Conservation (phyloP, 805 yeast genomes). For the Nakazawaea sp. region DNA sequence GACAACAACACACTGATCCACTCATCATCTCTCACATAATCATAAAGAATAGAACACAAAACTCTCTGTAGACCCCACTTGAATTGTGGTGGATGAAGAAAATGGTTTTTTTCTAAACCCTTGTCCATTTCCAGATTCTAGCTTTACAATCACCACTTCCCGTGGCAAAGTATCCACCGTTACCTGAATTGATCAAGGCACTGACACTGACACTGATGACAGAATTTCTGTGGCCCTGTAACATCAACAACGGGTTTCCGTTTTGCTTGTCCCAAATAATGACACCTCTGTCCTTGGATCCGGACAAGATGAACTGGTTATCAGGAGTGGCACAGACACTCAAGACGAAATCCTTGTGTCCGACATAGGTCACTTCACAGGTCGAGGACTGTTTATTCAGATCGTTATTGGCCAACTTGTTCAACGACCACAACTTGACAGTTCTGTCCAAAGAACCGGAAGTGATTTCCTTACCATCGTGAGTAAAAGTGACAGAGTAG, state of each 20-base stretch:
- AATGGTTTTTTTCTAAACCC: conserved; percentile 6
- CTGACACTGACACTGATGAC: conserved; percentile 93
- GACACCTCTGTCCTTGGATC: conserved; percentile 95
- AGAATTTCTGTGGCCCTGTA: conserved; percentile 94
- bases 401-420: conserved; percentile 36
- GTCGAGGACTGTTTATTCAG: conserved; percentile 37
- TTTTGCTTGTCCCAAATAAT: conserved; percentile 92
- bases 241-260: conserved; percentile 89
- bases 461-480: conserved; percentile 85
- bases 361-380: conserved; percentile 89
- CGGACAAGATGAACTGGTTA: conserved; percentile 84
- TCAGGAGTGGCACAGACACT: conserved; percentile 93
- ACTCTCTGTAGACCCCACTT: no score
- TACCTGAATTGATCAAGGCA: conserved; percentile 51
- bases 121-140: conserved; percentile 82
- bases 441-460: conserved; percentile 95
- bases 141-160: conserved; percentile 98
- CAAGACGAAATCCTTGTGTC: conserved; percentile 93
- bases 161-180: conserved; percentile 86
- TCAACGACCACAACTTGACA: conserved; percentile 91
- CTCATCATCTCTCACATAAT: no score
- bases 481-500: conserved; percentile 88
- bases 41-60: no score
- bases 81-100: no score
- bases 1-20: no score